Evolutionary conservation across 768 basidiomycete species (phyloP).

Genomic region (Lactarius psammicola): DNA sequence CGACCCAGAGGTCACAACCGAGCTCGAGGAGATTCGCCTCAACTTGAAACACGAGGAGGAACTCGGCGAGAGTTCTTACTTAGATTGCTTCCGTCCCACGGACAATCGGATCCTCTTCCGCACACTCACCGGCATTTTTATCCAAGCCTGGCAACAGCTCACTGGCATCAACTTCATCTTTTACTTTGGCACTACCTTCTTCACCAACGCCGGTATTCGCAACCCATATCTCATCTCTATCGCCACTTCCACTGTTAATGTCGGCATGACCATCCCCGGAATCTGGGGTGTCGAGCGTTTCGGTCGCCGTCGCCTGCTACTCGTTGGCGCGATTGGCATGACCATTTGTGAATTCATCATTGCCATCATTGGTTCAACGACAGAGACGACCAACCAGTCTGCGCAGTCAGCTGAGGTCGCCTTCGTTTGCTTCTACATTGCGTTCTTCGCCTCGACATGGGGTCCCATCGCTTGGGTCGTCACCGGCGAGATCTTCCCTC

Average conservation of each 20-base stretch:
- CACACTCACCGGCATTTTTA: constrained; percentile 66
- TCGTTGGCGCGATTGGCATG: constrained; percentile 65
- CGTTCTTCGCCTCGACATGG: constrained; percentile 70
- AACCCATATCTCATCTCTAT: constrained; percentile 57
- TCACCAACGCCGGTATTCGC: constrained; percentile 44
- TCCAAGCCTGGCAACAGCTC: constrained; percentile 82
- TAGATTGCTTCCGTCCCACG: constrained; percentile 55
- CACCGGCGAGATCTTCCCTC: constrained; percentile 43
- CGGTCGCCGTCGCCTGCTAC: constrained; percentile 76
- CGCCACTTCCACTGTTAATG: constrained; percentile 62
- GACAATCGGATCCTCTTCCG: constrained; percentile 56
- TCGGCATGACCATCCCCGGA: constrained; percentile 44
- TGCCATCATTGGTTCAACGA: constrained; percentile 59
- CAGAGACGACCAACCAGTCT: constrained; percentile 44
- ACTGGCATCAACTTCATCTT: constrained; percentile 84
- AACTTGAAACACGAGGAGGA: constrained; percentile 63
- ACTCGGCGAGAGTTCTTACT: constrained; percentile 60
- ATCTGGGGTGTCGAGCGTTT: constrained; percentile 70
- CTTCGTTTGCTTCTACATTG: constrained; percentile 53
- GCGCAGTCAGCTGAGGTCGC: constrained; percentile 50
- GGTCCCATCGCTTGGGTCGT: constrained; percentile 68
- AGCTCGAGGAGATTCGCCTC: constrained; percentile 53
- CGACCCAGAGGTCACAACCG: constrained; percentile 52
- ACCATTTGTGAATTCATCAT: constrained; percentile 81
- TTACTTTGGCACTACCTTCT: constrained; percentile 48